A percentile compares a stretch with the other conserved stretches of the same genome.
These are phyloP conservation scores for Clavispora phyllophila DNA, from an alignment of 805 yeast genomes.

Conservation along the genomic window DNA sequence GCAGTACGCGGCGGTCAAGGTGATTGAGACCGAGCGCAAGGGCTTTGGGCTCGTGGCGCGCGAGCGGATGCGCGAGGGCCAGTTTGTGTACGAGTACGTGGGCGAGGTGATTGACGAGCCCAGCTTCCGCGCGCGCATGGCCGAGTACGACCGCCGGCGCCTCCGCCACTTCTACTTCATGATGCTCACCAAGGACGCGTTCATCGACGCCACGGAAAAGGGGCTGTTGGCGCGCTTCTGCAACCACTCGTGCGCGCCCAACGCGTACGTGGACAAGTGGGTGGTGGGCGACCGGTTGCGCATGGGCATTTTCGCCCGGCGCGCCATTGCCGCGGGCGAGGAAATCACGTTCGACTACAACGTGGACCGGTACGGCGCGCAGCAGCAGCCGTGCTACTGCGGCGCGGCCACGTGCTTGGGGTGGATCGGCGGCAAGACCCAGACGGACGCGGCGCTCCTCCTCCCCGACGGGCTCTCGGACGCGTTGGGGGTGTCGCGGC, in stretches of 20 bases:
- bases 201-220: slow-evolving; percentile 87
- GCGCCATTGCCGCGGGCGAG: slow-evolving; percentile 69
- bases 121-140: slow-evolving; percentile 69
- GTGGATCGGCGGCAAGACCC: slow-evolving; percentile 93
- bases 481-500: slow-evolving; percentile 72
- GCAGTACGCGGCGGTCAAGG: slow-evolving; percentile 70
- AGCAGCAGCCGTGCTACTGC: slow-evolving; percentile 90
- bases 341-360: slow-evolving; percentile 91
- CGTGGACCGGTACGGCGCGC: slow-evolving; percentile 94
- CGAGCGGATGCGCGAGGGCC: slow-evolving; percentile 47
- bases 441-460: slow-evolving; percentile 82
- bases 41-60: slow-evolving; percentile 88
- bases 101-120: slow-evolving; percentile 90
- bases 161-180: slow-evolving; percentile 86
- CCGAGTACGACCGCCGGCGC: slow-evolving; percentile 62
- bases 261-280: slow-evolving; percentile 96
- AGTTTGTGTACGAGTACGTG: slow-evolving; percentile 85
- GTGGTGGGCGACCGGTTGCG: slow-evolving; percentile 83
- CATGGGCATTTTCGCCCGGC: slow-evolving; percentile 92
- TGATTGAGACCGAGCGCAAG: slow-evolving; percentile 76
- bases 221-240: slow-evolving; percentile 90
- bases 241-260: slow-evolving; percentile 93
- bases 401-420: slow-evolving; percentile 92
- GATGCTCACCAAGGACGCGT: slow-evolving; percentile 92
- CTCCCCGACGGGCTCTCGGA: slow-evolving; percentile 80